A percentile compares a stretch with the other conserved stretches of the same genome.
phyloP scores from a whole-genome alignment of 78 protist genomes.

The Thecamonas trahens region DNA sequence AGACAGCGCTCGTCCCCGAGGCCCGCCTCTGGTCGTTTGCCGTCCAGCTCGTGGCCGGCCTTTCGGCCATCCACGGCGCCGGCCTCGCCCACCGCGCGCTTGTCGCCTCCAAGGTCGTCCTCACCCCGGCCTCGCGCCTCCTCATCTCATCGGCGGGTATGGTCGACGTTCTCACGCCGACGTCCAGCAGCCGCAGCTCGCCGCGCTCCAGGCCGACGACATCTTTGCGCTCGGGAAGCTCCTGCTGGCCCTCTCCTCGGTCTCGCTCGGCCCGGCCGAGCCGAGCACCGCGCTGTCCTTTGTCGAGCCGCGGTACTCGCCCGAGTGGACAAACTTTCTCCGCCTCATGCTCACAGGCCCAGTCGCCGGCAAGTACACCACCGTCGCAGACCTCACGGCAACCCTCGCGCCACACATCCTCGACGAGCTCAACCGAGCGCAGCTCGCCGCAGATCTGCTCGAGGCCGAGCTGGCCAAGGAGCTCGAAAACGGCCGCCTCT shows the following conservation, averaged over 20 bases:
- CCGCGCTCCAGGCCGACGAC: not conserved
- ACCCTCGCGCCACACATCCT: not conserved
- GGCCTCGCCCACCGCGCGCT: not conserved
- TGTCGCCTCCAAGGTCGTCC: not conserved
- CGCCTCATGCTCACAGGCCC: not conserved
- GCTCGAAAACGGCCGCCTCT: conserved; percentile 69
- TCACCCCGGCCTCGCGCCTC: not conserved
- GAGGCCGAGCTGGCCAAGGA: conserved; percentile 53
- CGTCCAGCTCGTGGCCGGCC: not conserved
- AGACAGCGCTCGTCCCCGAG: not conserved
- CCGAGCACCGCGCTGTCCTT: not conserved
- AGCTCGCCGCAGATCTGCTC: conserved; percentile 41
- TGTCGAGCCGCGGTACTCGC: not conserved
- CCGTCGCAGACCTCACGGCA: not conserved
- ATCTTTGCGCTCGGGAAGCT: not conserved
- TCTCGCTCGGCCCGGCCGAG: not conserved
- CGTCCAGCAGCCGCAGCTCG: not conserved
- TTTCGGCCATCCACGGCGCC: conserved; percentile 27
- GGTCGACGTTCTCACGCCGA: not conserved
- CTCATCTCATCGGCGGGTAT: not conserved
- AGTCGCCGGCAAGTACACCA: not conserved
- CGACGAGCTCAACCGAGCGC: not conserved
- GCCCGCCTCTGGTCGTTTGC: not conserved
- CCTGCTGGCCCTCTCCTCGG: not conserved
- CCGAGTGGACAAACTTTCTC: not conserved